Conservation (phyloP, 768 basidiomycete genomes). For the Agrocybe praecox region DNA sequence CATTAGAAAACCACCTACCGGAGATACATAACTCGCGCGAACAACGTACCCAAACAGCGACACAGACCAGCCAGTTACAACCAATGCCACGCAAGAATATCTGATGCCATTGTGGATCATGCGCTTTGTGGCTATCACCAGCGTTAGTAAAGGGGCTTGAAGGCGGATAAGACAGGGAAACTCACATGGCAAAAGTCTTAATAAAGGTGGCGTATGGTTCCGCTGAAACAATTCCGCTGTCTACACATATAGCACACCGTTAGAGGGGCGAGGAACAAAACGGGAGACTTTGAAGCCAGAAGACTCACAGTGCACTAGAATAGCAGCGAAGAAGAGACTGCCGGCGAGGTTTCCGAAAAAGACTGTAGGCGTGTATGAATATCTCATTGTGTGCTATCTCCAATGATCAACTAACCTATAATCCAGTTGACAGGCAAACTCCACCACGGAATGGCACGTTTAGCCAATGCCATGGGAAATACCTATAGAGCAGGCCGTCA, state of each 20-base stretch:
- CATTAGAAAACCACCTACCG: not conserved
- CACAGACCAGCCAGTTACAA: slow-evolving; percentile 76
- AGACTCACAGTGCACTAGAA: slow-evolving; percentile 64
- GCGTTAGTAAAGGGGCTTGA: not conserved
- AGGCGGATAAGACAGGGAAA: not conserved
- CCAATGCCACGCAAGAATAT: slow-evolving; percentile 75
- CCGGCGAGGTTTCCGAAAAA: slow-evolving; percentile 71
- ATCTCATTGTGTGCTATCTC: not conserved
- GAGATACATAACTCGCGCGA: not conserved
- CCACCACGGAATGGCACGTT: slow-evolving; percentile 70
- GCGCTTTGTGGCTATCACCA: slow-evolving; percentile 55
- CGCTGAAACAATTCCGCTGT: slow-evolving; percentile 57
- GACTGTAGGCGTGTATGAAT: slow-evolving; percentile 37
- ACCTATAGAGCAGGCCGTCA: slow-evolving; percentile 37
- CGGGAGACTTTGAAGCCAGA: not conserved
- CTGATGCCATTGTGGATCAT: slow-evolving; percentile 69
- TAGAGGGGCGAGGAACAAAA: not conserved
- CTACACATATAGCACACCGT: slow-evolving; percentile 31
- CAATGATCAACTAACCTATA: slow-evolving; percentile 46
- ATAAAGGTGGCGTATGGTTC: slow-evolving; percentile 62
- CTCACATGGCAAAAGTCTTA: slow-evolving; percentile 58
- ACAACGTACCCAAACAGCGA: slow-evolving; percentile 69
- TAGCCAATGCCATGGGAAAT: slow-evolving; percentile 70
- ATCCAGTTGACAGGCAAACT: slow-evolving; percentile 67
- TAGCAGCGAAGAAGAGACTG: slow-evolving; percentile 68